Base-by-base conservation (phyloP, 768 basidiomycete species). In the Naematelia aurantialba region DNA sequence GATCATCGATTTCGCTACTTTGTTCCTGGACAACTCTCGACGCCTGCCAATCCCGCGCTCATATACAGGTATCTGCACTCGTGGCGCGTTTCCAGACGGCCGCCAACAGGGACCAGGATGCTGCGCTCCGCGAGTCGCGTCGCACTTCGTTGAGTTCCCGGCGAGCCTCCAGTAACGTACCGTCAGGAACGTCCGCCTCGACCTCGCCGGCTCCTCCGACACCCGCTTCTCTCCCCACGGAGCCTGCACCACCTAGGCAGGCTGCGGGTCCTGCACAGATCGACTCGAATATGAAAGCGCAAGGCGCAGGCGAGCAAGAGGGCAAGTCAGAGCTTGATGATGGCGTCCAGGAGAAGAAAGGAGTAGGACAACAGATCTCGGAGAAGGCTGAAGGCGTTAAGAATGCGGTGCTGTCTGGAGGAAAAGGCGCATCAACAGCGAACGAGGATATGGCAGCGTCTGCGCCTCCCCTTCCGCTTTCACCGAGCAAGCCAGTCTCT, bases 71-170 rank as follows among this genome's bases (percentile, higher is more conserved):
- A 2, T 69, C 68, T 5, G 60, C 68, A 19, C 62, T 72, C 2
- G 71, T 72, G 4, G 71, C 71, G 1, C 61, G 71, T 3, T 72
- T 69, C 48, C 68, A 69, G 46, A 72, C 65, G 3, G 71, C 68
- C 49, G 71, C 71, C 10, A 60, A 69, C 24, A 48, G 59, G 24
- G 66, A 69, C 47, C 25, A 39, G 34, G 52, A 52, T 19, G 58
- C 56, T 45, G 67, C 63, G 45, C 51, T 1, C 17, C 58, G 65
- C 0, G 52, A 39, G 29, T 30, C 55, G 10, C 45, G 46, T 27
- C 11, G 11, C 12, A 34, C 24, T 24, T 24, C 24, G 11, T 30
- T 49, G 4, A 45, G 29, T 46, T 55, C 59, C 12, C 31, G 54
- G 21, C 54, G 54, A 21, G 24, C 30, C 14, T 52, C 52, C 4